Evolutionary conservation across 1,284 basidiomycete species (phyloP).

Genomic region (Ganoderma sp.): DNA sequence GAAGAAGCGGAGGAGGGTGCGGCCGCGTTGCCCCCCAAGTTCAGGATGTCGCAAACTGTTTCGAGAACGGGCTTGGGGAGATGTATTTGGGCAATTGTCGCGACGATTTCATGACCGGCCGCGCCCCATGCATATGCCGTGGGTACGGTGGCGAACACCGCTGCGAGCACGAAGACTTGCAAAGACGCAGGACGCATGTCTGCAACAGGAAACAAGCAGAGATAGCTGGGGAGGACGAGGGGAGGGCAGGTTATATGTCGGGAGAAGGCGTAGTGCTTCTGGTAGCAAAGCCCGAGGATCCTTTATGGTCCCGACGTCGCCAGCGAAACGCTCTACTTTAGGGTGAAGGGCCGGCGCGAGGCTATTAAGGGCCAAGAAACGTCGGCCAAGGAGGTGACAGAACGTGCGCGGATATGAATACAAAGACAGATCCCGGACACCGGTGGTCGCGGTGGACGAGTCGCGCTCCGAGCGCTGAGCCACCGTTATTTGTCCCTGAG

Average conservation of each 20-base stretch:
- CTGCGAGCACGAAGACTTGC: conserved; percentile 1
- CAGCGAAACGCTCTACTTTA: conserved; percentile 1
- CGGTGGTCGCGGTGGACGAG: conserved; percentile 2
- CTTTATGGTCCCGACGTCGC: conserved; percentile 10
- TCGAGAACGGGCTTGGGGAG: conserved; percentile 77
- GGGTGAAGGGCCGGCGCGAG: neutral
- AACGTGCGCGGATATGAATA: conserved; percentile 14
- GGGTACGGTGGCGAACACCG: conserved; percentile 30
- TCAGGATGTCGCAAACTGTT: conserved; percentile 74
- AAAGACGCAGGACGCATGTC: conserved; percentile 19
- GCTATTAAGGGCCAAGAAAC: neutral
- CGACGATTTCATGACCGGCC: conserved; percentile 87
- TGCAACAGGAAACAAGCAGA: neutral
- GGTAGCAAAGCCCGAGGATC: conserved; percentile 11
- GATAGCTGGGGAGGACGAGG: neutral
- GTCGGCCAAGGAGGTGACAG: neutral
- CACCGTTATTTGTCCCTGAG: conserved; percentile 15
- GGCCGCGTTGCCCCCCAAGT: conserved; percentile 45
- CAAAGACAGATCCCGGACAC: neutral
- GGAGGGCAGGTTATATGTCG: neutral
- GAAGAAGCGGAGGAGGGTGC: conserved; percentile 27
- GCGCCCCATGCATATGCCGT: conserved; percentile 38
- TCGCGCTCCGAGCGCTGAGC: conserved; percentile 6
- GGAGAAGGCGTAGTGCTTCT: neutral
- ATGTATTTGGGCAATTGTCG: conserved; percentile 92